Evolutionary conservation across 768 basidiomycete species (phyloP).

Genomic region (Leccinum ochraceum): DNA sequence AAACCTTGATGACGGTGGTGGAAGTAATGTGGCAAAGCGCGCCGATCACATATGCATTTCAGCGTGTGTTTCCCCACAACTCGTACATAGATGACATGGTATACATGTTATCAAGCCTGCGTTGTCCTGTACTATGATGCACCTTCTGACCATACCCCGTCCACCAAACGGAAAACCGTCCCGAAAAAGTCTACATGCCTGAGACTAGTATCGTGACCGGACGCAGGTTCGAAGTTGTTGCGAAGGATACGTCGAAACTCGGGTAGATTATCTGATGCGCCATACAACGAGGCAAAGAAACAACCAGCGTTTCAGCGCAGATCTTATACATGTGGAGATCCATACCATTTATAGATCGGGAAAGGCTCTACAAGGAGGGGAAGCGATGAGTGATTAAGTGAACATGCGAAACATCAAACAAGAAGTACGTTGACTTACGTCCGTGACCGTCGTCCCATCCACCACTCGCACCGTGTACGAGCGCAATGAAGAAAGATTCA

Average conservation of each 20-base stretch:
- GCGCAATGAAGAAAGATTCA: not conserved
- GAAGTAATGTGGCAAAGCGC: too few relatives aligned
- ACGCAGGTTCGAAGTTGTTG: not conserved
- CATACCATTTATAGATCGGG: not conserved
- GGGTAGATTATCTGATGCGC: not conserved
- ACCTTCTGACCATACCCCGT: constrained; percentile 10
- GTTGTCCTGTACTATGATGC: not conserved
- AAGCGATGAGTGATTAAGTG: not conserved
- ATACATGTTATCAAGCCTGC: too few relatives aligned
- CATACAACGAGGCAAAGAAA: not conserved
- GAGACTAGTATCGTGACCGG: constrained; percentile 1
- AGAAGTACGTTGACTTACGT: not conserved
- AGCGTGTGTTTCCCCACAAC: too few relatives aligned
- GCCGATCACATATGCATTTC: too few relatives aligned
- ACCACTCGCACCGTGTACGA: not conserved
- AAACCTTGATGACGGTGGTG: too few relatives aligned
- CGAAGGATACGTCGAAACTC: not conserved
- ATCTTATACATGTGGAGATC: not conserved
- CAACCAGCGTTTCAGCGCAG: not conserved
- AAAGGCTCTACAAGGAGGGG: not conserved
- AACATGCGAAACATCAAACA: not conserved
- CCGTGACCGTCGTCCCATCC: not conserved
- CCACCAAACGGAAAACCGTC: not conserved
- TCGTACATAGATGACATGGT: too few relatives aligned
- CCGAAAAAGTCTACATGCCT: not conserved